A percentile compares a stretch with the other conserved stretches of the same genome.
Evolutionary conservation across 768 basidiomycete species (phyloP).

Genomic region (Lentinula aciculospora): DNA sequence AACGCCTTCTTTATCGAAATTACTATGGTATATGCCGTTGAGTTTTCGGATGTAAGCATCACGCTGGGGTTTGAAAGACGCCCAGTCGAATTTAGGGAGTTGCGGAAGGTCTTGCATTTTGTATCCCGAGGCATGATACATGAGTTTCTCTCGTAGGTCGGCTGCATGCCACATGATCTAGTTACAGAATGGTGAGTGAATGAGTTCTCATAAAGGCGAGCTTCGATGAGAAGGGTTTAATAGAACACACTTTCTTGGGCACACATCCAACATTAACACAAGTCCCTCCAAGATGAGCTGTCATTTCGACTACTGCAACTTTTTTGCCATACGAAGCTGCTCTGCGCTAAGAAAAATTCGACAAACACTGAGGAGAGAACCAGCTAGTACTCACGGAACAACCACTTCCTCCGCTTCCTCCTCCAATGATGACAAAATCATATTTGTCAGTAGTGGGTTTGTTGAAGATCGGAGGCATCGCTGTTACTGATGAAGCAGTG

Average conservation of each 20-base stretch:
- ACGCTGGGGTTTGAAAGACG: slow-evolving; percentile 84
- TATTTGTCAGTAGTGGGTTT: slow-evolving; percentile 62
- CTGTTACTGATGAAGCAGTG: slow-evolving; percentile 26
- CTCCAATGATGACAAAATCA: slow-evolving; percentile 87
- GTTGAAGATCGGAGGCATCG: slow-evolving; percentile 66
- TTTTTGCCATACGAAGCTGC: slow-evolving; percentile 91
- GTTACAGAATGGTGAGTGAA: too few species aligned
- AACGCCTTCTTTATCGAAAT: slow-evolving; percentile 82
- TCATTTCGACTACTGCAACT: slow-evolving; percentile 82
- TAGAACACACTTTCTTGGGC: slow-evolving; percentile 77
- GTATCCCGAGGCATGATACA: slow-evolving; percentile 68
- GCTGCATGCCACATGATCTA: slow-evolving; percentile 99
- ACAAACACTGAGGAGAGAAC: background rate
- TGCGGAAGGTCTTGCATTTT: slow-evolving; percentile 54
- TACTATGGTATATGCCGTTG: slow-evolving; percentile 88
- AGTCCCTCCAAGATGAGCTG: slow-evolving; percentile 79
- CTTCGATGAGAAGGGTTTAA: background rate
- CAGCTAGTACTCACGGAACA: slow-evolving; percentile 55
- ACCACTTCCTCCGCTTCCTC: slow-evolving; percentile 90
- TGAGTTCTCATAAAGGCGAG: too few species aligned
- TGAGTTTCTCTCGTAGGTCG: slow-evolving; percentile 81
- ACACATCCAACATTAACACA: slow-evolving; percentile 99
- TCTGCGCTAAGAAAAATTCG: slow-evolving; percentile 65
- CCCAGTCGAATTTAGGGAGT: slow-evolving; percentile 78
- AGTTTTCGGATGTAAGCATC: slow-evolving; percentile 91